Conservation (phyloP, 768 basidiomycete species). For the Candolleomyces aberdarensis region DNA sequence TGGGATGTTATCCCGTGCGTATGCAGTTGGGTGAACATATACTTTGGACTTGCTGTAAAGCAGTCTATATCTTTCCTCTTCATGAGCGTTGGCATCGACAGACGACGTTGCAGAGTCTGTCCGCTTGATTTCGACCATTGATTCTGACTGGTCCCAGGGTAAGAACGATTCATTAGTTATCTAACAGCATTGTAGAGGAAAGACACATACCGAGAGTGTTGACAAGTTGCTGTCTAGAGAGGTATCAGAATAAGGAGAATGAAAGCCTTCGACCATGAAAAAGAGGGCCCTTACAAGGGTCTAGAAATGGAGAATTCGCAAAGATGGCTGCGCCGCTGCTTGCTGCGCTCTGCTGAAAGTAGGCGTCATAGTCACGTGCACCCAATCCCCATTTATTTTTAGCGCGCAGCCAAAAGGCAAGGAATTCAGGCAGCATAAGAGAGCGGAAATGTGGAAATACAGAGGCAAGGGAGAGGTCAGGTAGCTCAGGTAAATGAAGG, state of each 20-base stretch:
- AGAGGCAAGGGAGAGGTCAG: background rate
- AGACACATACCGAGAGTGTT: slow-evolving; percentile 26
- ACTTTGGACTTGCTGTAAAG: slow-evolving; percentile 93
- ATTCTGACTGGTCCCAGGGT: slow-evolving; percentile 37
- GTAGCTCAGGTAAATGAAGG: background rate
- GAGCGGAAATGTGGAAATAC: background rate
- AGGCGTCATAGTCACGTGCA: slow-evolving; percentile 12
- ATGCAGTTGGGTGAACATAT: slow-evolving; percentile 92
- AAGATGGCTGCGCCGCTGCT: background rate
- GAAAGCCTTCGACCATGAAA: slow-evolving; percentile 16
- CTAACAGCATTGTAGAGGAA: background rate
- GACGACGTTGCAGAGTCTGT: slow-evolving; percentile 25
- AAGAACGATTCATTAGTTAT: background rate
- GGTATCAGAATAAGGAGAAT: slow-evolving; percentile 12
- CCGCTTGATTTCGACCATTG: slow-evolving; percentile 77
- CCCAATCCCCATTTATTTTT: background rate
- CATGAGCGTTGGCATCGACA: slow-evolving; percentile 10
- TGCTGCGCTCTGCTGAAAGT: background rate
- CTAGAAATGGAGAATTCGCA: slow-evolving; percentile 7
- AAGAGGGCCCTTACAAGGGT: background rate
- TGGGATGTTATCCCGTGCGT: slow-evolving; percentile 88
- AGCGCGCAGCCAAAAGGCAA: slow-evolving; percentile 1
- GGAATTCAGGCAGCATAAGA: background rate
- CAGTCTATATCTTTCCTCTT: slow-evolving; percentile 64
- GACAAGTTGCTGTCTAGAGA: slow-evolving; percentile 22